These are phyloP conservation scores for Piper longum DNA, from an alignment of 164 flowering plant species.

Conservation along the genomic window DNA sequence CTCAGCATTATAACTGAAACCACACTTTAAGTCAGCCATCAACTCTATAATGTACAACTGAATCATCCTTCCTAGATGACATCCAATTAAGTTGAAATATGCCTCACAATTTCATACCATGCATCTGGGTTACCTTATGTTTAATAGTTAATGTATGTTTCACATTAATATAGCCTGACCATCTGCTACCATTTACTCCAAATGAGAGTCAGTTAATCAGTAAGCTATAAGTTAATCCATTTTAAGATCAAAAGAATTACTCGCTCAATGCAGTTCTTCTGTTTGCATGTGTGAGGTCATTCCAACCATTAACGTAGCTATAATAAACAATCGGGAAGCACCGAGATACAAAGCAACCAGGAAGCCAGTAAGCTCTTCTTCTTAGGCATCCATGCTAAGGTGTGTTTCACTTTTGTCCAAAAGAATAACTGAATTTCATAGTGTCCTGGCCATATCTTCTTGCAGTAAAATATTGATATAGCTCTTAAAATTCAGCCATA, in stretches of 20 bases:
- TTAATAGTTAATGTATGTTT: too few species aligned
- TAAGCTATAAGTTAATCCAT: neutral
- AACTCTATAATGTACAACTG: too few species aligned
- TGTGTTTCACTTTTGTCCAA: neutral
- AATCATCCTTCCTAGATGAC: too few species aligned
- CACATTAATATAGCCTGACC: too few species aligned
- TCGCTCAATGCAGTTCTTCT: neutral
- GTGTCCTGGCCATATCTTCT: neutral
- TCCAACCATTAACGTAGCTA: neutral
- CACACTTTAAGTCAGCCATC: too few species aligned
- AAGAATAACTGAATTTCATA: too few species aligned
- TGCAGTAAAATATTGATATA: neutral
- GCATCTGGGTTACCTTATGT: too few species aligned
- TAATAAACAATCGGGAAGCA: neutral
- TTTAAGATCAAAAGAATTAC: neutral
- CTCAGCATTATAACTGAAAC: too few species aligned
- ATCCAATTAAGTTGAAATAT: too few species aligned
- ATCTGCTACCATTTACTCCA: too few species aligned
- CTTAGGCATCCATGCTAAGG: neutral
- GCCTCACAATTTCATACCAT: too few species aligned
- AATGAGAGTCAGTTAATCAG: too few species aligned
- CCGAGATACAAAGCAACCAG: neutral
- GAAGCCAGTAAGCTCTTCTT: neutral
- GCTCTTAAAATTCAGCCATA: slow-evolving; percentile 1
- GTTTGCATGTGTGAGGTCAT: neutral